Conservation (phyloP, 805 yeast genomes). For the Nematodospora valgi region DNA sequence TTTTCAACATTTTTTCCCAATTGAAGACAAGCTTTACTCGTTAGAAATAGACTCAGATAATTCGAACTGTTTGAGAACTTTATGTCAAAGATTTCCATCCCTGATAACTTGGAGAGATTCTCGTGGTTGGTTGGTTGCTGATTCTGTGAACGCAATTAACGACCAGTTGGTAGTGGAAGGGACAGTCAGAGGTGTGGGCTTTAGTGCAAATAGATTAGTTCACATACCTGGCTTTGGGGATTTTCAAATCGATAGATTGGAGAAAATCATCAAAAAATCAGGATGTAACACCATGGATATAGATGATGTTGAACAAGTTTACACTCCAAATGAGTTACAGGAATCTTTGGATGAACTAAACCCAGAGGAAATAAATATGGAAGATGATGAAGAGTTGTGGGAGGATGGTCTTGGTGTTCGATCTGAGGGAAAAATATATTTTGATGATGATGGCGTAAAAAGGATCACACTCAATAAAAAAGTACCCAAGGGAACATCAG, state of each 20-base stretch:
- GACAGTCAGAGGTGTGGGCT: slow-evolving; percentile 80
- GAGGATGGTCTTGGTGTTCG: slow-evolving; percentile 43
- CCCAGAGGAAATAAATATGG: slow-evolving; percentile 52
- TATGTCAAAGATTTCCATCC: slow-evolving; percentile 86
- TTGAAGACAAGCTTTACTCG: slow-evolving; percentile 71
- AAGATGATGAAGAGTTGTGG: slow-evolving; percentile 30
- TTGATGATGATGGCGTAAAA: slow-evolving; percentile 22
- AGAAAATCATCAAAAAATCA: slow-evolving; percentile 32
- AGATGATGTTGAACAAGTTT: slow-evolving; percentile 21
- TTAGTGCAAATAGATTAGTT: slow-evolving; percentile 71
- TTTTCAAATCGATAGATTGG: slow-evolving; percentile 69
- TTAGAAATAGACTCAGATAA: slow-evolving; percentile 68
- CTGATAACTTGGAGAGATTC: slow-evolving; percentile 88
- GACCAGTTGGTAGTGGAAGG: slow-evolving; percentile 67
- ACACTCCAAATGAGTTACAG: slow-evolving; percentile 37
- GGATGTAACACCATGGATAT: slow-evolving; percentile 11
- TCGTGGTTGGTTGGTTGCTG: slow-evolving; percentile 86
- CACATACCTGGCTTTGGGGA: slow-evolving; percentile 92
- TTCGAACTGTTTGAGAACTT: slow-evolving; percentile 63
- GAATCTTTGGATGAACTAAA: slow-evolving; percentile 61
- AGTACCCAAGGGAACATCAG: slow-evolving; percentile 69
- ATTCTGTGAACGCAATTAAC: slow-evolving; percentile 39
- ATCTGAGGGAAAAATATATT: slow-evolving; percentile 55
- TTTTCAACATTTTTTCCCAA: slow-evolving; percentile 49
- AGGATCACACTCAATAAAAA: slow-evolving; percentile 14